Conservation (phyloP, 495 filamentous ascomycete species). For the Penicillium longicatenatum region DNA sequence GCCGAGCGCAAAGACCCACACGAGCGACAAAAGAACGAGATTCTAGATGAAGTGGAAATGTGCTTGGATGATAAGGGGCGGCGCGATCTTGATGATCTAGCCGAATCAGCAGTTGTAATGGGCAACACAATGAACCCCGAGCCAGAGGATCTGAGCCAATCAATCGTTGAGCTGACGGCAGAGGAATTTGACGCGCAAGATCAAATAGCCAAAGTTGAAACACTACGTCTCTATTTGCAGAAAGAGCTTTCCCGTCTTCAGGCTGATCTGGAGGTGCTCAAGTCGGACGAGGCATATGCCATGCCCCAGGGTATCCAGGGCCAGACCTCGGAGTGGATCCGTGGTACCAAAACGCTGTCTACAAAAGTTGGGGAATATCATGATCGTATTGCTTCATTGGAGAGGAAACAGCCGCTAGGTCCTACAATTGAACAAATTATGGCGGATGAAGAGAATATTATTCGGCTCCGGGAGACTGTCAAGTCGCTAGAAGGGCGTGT, state of each 20-base stretch:
- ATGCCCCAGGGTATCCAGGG: slow-evolving; percentile 53
- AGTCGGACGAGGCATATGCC: slow-evolving; percentile 50
- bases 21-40: slow-evolving; percentile 36
- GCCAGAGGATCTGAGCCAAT: slow-evolving; percentile 38
- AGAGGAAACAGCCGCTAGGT: slow-evolving; percentile 37
- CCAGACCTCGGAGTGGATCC: slow-evolving; percentile 63
- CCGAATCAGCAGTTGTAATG: slow-evolving; percentile 36
- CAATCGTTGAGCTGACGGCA: slow-evolving; percentile 44
- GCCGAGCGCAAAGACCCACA: slow-evolving; percentile 28
- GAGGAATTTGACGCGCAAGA: slow-evolving; percentile 43
- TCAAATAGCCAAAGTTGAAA: slow-evolving; percentile 58
- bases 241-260: slow-evolving; percentile 41
- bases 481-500: slow-evolving; percentile 56
- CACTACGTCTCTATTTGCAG: slow-evolving; percentile 48
- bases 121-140: slow-evolving; percentile 37
- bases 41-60: slow-evolving; percentile 44
- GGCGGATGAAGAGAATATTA: slow-evolving; percentile 45
- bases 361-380: slow-evolving; percentile 60
- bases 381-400: slow-evolving; percentile 47
- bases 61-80: slow-evolving; percentile 41
- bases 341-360: slow-evolving; percentile 59
- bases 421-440: slow-evolving; percentile 54
- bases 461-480: slow-evolving; percentile 37
- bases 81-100: slow-evolving; percentile 41
- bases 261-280: slow-evolving; percentile 40